phyloP scores from a whole-genome alignment of 345 rosid genomes.

The Rubroshorea leprosula region DNA sequence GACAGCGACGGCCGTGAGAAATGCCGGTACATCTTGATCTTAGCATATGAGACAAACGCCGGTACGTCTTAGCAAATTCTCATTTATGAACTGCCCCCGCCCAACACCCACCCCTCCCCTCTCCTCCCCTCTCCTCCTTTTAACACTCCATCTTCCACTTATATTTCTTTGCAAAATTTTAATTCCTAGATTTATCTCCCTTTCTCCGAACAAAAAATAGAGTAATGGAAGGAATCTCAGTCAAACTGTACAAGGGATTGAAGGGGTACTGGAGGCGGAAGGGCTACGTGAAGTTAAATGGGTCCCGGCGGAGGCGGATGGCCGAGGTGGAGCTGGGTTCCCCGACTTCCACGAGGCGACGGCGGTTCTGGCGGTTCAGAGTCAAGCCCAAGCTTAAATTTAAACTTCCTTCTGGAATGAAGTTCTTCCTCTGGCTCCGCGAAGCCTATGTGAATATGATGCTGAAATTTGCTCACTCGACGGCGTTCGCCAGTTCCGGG shows the following conservation, averaged over 20 bases:
- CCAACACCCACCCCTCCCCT: too few species aligned
- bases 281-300: conserved; percentile 21
- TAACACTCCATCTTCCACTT: too few species aligned
- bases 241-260: conserved; percentile 26
- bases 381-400: conserved; percentile 34
- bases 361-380: conserved; percentile 36
- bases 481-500: conserved; percentile 14
- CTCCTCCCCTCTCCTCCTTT: too few species aligned
- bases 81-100: too few species aligned
- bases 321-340: conserved; percentile 18
- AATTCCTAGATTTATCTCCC: too few species aligned
- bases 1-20: too few species aligned
- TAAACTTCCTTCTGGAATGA: conserved; percentile 31
- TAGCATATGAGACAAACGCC: too few species aligned
- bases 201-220: too few species aligned
- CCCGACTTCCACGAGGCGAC: conserved; percentile 15
- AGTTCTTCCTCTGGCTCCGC: conserved; percentile 39
- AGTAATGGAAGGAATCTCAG: conserved; percentile 46
- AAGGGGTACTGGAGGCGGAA: conserved; percentile 33
- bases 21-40: too few species aligned
- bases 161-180: too few species aligned
- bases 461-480: conserved; percentile 41
- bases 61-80: too few species aligned
- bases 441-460: conserved; percentile 60
- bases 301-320: conserved; percentile 11